Evolutionary conservation across 371 early-diverging fungal species (phyloP).

Genomic region (Apophysomyces variabilis): DNA sequence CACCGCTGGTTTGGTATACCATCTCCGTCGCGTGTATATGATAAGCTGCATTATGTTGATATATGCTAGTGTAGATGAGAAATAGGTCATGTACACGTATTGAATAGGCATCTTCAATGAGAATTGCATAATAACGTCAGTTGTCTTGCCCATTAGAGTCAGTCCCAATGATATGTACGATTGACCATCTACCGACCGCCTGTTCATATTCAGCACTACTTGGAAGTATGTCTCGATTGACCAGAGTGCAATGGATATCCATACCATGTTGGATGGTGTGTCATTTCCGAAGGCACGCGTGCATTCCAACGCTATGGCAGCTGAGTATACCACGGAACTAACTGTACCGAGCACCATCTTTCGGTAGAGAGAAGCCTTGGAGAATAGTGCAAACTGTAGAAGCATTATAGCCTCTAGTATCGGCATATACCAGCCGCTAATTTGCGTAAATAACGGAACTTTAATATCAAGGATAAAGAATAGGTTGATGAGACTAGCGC

Average conservation of each 20-base stretch:
- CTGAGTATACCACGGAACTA: background rate
- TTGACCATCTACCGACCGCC: conserved; percentile 5
- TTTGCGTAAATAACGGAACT: background rate
- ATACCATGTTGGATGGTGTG: background rate
- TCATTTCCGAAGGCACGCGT: background rate
- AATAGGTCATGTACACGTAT: conserved; percentile 7
- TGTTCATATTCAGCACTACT: background rate
- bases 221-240: conserved; percentile 6
- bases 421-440: conserved; percentile 5
- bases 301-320: conserved; percentile 8
- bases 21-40: conserved; percentile 2
- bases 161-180: background rate
- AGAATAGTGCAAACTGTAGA: conserved; percentile 2
- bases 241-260: conserved; percentile 5
- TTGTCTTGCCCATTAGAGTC: conserved; percentile 2
- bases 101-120: conserved; percentile 1
- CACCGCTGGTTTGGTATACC: conserved; percentile 2
- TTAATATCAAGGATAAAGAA: background rate
- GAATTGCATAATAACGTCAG: conserved; percentile 4
- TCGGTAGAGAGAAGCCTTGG: background rate
- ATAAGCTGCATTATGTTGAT: conserved; percentile 3
- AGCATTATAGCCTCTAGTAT: background rate
- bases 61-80: background rate
- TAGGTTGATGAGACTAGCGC: background rate
- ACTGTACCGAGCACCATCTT: background rate